A percentile compares a stretch with the other conserved stretches of the same genome.
Evolutionary conservation across 2,329 filamentous ascomycete genomes (phyloP).

Genomic region (Aureobasidium sp.): DNA sequence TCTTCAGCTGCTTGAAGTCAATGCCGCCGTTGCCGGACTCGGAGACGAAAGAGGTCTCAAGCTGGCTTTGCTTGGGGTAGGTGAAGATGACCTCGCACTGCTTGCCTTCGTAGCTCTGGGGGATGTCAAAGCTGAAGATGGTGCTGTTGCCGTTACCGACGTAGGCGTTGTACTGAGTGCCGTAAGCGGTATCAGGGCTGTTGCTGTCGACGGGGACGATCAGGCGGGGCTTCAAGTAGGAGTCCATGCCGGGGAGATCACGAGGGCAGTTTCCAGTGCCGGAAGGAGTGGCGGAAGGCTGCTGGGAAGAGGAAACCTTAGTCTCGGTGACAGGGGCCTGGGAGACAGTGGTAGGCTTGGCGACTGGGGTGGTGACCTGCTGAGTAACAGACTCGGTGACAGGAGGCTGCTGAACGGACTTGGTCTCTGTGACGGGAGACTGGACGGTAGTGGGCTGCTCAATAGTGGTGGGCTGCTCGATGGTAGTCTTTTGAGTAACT

Average conservation of each 20-base stretch:
- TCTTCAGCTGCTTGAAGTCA: constrained; percentile 32
- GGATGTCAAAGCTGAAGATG: constrained; percentile 64
- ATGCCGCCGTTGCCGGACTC: constrained; percentile 45
- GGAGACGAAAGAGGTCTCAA: constrained; percentile 51
- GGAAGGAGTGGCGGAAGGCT: neutral
- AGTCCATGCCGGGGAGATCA: constrained; percentile 19
- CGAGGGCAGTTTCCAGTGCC: constrained; percentile 18
- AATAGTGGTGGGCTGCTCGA: neutral
- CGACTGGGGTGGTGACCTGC: neutral
- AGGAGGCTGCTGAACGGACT: neutral
- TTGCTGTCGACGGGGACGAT: constrained; percentile 52
- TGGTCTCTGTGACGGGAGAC: neutral
- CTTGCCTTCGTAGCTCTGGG: constrained; percentile 43
- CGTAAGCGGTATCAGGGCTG: constrained; percentile 42
- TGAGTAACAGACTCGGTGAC: neutral
- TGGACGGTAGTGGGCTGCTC: neutral
- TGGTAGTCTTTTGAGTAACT: neutral
- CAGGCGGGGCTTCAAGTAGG: constrained; percentile 43
- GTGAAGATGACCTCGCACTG: constrained; percentile 58
- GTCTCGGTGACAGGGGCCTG: neutral
- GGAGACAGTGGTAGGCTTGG: neutral
- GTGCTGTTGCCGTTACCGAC: constrained; percentile 45
- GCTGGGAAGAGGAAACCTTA: neutral
- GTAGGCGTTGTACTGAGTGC: constrained; percentile 48
- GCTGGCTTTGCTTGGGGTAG: too few species aligned